Base-by-base conservation (phyloP, 805 yeast genomes). In the Candida methanosorbosa region DNA sequence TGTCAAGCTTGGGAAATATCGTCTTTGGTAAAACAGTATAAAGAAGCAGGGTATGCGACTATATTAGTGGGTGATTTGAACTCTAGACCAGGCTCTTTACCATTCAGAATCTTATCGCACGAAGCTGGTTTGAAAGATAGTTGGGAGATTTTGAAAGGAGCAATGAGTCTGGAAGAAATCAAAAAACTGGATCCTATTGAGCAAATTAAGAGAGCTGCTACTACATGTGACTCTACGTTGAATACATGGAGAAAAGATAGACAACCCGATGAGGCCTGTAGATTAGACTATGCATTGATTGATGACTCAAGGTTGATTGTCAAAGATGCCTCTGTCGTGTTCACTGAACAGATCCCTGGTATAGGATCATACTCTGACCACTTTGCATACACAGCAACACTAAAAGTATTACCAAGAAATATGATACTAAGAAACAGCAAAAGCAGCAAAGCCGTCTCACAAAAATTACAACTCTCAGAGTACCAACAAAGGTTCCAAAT, bases 1-100 rank as follows among this genome's bases (percentile, higher is more conserved):
- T 74, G 92, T 38, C 98, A 92, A 57, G 97, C 97, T 1, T 92
- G 97, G 97, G 96, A 88, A 54, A 73, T 92, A 54, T 70, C 92
- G 23, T 71, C 75, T 34, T 39, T 87, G 24, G 76, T 82, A 1
- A 66, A 67, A 14, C 56, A 77, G 25, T 69, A 88, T 30, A 65
- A 67, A 30, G 66, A 64, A 36, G 81, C 90, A 0, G 95, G 97
- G 0, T 81, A 85, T 54, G 81, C 88, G 1, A 90, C 84, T 1
- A 70, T 92, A 21, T 76, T 87, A 35, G 96, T 88, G 22, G 98
- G 98, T 3, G 98, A 92, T 57, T 68, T 92, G 50, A 92, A 92
- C 54, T 82, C 92, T 4, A 70, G 78, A 41, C 97, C 97, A 0
- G 92, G 83, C 0, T 79, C 94, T 3, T 63, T 90, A 37, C 94